Percentiles rank a stretch among this genome's conserved stretches.
Conservation (phyloP, 2,329 filamentous ascomycete genomes). For the Curvularia lunata region DNA sequence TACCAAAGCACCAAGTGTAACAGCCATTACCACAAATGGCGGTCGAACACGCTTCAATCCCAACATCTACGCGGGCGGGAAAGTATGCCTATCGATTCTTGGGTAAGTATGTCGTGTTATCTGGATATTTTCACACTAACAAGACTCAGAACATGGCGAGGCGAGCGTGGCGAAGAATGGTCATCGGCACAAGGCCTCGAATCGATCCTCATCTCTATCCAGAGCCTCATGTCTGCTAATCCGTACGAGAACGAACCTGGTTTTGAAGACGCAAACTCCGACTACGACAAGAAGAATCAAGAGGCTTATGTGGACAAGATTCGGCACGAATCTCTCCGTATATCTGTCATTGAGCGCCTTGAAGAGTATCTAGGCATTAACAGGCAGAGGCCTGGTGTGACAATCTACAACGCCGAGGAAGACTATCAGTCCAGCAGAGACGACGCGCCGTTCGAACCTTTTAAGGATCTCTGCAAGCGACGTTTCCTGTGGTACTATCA, state of each 20-base stretch:
- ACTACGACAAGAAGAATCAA: conserved; percentile 74
- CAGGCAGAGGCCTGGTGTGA: conserved; percentile 41
- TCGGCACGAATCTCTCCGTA: conserved; percentile 83
- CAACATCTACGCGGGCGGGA: conserved; percentile 90
- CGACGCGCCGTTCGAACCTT: conserved; percentile 77
- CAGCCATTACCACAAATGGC: conserved; percentile 83
- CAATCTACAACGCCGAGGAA: conserved; percentile 59
- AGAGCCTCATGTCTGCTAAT: conserved; percentile 92
- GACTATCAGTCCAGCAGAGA: conserved; percentile 54
- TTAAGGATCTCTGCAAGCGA: conserved; percentile 87
- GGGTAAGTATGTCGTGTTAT: conserved; percentile 62
- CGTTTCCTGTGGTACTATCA: conserved; percentile 97
- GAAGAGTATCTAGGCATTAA: conserved; percentile 77
- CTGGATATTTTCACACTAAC: conserved; percentile 13
- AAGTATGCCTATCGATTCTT: conserved; percentile 92
- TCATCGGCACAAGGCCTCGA: conserved; percentile 94
- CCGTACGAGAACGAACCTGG: conserved; percentile 97
- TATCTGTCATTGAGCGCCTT: conserved; percentile 83
- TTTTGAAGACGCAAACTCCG: conserved; percentile 76
- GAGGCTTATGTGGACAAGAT: conserved; percentile 86
- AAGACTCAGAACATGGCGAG: conserved; percentile 80
- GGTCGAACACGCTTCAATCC: conserved; percentile 92
- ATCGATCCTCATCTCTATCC: conserved; percentile 92
- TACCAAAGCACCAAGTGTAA: conserved; percentile 64
- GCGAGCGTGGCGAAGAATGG: conserved; percentile 91